A percentile compares a stretch with the other conserved stretches of the same genome.
Evolutionary conservation across 257 asterid species (phyloP).

Genomic region (Solanum habrochaites): DNA sequence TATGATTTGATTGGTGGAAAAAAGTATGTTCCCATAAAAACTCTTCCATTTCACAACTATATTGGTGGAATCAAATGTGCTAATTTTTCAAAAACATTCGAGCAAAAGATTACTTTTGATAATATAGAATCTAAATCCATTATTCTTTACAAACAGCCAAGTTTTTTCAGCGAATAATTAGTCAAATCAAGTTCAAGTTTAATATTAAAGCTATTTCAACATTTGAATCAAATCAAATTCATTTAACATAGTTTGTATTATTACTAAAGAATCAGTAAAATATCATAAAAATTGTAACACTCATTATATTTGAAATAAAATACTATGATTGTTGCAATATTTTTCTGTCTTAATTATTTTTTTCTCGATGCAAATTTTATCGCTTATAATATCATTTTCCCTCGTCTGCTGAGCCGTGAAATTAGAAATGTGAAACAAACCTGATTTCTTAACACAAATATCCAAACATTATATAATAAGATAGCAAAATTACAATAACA

Average conservation of each 20-base stretch:
- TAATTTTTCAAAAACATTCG: background rate
- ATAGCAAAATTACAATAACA: too few species aligned
- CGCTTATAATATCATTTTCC: background rate
- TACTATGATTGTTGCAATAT: background rate
- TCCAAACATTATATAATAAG: too few species aligned
- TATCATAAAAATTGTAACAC: background rate
- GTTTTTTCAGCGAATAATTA: background rate
- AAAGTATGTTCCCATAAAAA: background rate
- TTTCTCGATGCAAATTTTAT: background rate
- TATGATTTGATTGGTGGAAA: background rate
- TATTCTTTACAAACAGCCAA: background rate
- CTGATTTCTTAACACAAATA: too few species aligned
- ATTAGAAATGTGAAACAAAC: background rate
- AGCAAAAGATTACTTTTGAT: background rate
- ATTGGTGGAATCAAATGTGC: background rate
- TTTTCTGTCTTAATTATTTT: background rate
- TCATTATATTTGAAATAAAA: background rate
- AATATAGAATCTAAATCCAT: background rate
- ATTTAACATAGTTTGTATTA: background rate
- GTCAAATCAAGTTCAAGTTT: background rate
- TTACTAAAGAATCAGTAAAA: background rate
- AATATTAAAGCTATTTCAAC: background rate
- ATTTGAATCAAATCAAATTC: background rate
- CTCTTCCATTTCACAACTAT: background rate
- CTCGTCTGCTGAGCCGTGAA: background rate